These are phyloP conservation scores for Blumeriella jaapii DNA, from an alignment of 2,329 filamentous ascomycete genomes.

Conservation along the genomic window DNA sequence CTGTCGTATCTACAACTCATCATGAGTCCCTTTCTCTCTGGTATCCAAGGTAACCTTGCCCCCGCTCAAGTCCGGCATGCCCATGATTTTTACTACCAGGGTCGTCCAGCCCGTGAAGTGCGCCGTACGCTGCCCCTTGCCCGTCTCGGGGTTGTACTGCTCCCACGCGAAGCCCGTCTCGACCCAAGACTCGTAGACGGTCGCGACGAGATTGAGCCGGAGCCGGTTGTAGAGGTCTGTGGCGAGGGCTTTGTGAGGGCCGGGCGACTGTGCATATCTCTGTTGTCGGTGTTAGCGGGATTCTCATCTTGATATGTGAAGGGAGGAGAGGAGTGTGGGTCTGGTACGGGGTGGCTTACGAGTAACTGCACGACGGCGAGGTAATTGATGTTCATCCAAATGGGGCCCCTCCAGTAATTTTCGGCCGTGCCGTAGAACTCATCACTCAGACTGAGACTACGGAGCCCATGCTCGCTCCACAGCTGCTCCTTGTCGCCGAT, in stretches of 20 bases:
- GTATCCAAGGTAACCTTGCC: too few relatives aligned
- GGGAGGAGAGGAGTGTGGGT: neutral
- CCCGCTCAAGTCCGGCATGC: slow-evolving; percentile 57
- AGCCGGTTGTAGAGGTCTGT: slow-evolving; percentile 64
- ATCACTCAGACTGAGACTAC: slow-evolving; percentile 76
- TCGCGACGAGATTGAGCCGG: slow-evolving; percentile 76
- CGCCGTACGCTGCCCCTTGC: slow-evolving; percentile 86
- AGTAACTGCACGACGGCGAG: slow-evolving; percentile 67
- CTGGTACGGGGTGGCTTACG: slow-evolving; percentile 39
- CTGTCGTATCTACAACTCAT: too few relatives aligned
- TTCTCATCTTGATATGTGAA: neutral
- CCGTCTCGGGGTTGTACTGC: slow-evolving; percentile 92
- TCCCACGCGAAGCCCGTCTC: slow-evolving; percentile 97
- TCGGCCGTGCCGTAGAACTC: slow-evolving; percentile 79
- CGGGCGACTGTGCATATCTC: slow-evolving; percentile 47
- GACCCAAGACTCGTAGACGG: slow-evolving; percentile 78
- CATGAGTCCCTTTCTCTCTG: too few relatives aligned
- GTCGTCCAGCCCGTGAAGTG: slow-evolving; percentile 99
- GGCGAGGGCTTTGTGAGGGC: slow-evolving; percentile 59
- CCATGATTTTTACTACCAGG: slow-evolving; percentile 93
- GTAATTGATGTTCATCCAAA: slow-evolving; percentile 98
- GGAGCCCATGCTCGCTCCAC: slow-evolving; percentile 82
- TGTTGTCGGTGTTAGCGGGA: slow-evolving; percentile 31
- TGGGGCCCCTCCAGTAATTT: slow-evolving; percentile 92
- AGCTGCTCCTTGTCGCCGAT: slow-evolving; percentile 72